A percentile compares a stretch with the other conserved stretches of the same genome.
phyloP scores from a whole-genome alignment of 2,329 filamentous ascomycete species.

The Colletotrichum chrysophilum region DNA sequence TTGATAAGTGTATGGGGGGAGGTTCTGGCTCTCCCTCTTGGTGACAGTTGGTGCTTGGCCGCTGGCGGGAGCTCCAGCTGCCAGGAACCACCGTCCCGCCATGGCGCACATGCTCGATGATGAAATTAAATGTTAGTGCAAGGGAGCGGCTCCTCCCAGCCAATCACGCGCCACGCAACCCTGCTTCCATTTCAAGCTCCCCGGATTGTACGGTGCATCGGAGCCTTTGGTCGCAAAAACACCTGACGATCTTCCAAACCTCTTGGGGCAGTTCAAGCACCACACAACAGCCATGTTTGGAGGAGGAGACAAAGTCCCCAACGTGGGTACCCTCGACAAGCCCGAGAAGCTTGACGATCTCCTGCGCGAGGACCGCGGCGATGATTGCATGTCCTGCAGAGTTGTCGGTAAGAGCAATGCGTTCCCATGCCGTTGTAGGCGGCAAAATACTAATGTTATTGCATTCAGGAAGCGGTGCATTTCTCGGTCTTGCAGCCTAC shows the following conservation, averaged over 20 bases:
- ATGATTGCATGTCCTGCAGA: conserved; percentile 75
- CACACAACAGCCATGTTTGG: conserved; percentile 36
- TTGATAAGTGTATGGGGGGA: conserved; percentile 25
- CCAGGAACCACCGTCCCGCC: conserved; percentile 5
- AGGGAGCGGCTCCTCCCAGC: not conserved
- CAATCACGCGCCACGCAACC: conserved; percentile 3
- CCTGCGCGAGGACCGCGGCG: conserved; percentile 59
- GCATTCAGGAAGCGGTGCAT: conserved; percentile 70
- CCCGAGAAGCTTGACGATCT: conserved; percentile 67
- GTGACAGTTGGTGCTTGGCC: conserved; percentile 2
- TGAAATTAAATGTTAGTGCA: conserved; percentile 29
- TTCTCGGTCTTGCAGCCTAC: conserved; percentile 77
- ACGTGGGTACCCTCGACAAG: conserved; percentile 59
- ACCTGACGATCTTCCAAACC: not conserved
- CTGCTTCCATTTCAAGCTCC: not conserved
- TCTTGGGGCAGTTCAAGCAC: not conserved
- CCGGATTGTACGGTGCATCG: not conserved
- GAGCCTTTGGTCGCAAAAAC: not conserved
- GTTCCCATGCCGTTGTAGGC: not conserved
- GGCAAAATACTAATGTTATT: not conserved
- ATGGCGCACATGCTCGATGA: conserved; percentile 29
- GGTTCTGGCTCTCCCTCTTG: not conserved
- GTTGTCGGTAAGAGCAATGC: conserved; percentile 64
- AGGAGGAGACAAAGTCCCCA: conserved; percentile 52
- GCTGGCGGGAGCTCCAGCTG: conserved; percentile 10